Percentiles rank a stretch among this genome's conserved stretches.
Evolutionary conservation across 2,329 filamentous ascomycete genomes (phyloP).

Genomic region (Fusarium subtropicale): DNA sequence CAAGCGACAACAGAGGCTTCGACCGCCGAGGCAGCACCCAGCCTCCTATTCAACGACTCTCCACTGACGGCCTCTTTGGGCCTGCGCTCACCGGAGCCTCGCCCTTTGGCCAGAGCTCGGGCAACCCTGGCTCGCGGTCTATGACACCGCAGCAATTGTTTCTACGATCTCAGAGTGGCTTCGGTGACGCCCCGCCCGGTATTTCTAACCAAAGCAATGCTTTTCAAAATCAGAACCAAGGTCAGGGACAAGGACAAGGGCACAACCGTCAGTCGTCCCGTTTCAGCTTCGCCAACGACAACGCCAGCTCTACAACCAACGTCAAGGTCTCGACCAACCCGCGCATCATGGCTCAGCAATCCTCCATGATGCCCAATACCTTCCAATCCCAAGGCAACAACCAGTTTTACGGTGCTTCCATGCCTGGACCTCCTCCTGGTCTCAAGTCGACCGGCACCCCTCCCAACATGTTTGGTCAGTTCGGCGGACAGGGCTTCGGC

Average conservation of each 20-base stretch:
- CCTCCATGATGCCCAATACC: constrained; percentile 82
- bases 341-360: constrained; percentile 85
- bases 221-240: constrained; percentile 57
- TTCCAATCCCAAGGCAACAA: constrained; percentile 70
- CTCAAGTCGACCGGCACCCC: constrained; percentile 95
- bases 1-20: constrained; percentile 62
- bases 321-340: constrained; percentile 84
- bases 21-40: constrained; percentile 76
- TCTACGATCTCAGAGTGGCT: constrained; percentile 71
- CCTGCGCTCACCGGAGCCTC: constrained; percentile 59
- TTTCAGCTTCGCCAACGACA: constrained; percentile 88
- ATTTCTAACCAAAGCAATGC: constrained; percentile 60
- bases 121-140: constrained; percentile 71
- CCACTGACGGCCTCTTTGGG: constrained; percentile 65
- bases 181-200: constrained; percentile 69
- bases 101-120: constrained; percentile 60
- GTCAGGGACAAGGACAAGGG: constrained; percentile 64
- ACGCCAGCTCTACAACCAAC: constrained; percentile 60
- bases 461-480: constrained; percentile 94
- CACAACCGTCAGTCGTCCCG: constrained; percentile 87
- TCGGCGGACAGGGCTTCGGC: constrained; percentile 78
- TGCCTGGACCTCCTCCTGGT: constrained; percentile 93
- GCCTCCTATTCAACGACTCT: constrained; percentile 78
- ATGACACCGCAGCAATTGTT: constrained; percentile 84
- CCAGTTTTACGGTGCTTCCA: constrained; percentile 84